phyloP scores from a whole-genome alignment of 495 filamentous ascomycete species.

The Aspergillus leporis region DNA sequence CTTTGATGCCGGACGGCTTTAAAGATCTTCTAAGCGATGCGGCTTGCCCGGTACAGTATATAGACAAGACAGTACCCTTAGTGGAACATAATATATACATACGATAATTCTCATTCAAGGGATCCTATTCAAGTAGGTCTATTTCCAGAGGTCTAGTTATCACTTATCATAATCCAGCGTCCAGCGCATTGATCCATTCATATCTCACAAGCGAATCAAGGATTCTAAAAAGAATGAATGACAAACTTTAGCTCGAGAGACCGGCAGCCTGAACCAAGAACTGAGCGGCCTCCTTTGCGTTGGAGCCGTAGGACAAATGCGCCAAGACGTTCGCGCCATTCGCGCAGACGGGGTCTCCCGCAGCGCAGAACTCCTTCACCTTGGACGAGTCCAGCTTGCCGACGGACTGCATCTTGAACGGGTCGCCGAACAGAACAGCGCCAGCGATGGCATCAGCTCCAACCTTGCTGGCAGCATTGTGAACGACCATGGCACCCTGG shows the following conservation, averaged over 20 bases:
- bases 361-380: conserved; percentile 53
- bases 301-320: conserved; percentile 52
- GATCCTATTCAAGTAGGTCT: not conserved
- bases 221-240: not conserved
- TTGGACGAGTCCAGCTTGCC: conserved; percentile 45
- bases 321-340: conserved; percentile 51
- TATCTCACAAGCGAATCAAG: not conserved
- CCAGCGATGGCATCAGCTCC: conserved; percentile 28
- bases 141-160: not conserved
- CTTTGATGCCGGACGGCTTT: conserved; percentile 34
- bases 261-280: conserved; percentile 43
- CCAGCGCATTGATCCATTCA: not conserved
- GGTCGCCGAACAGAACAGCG: conserved; percentile 62
- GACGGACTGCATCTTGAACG: conserved; percentile 47
- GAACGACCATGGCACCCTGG: conserved; percentile 54
- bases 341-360: conserved; percentile 55
- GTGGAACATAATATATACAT: not conserved
- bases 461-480: conserved; percentile 46
- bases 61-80: not conserved
- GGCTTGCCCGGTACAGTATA: not conserved
- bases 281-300: conserved; percentile 49
- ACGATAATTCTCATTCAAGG: not conserved
- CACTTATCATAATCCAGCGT: not conserved
- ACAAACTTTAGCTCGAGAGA: not conserved
- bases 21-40: conserved; percentile 29